Evolutionary conservation across 352 stramenopile species (phyloP).

Genomic region (Pythium myriotylum): DNA sequence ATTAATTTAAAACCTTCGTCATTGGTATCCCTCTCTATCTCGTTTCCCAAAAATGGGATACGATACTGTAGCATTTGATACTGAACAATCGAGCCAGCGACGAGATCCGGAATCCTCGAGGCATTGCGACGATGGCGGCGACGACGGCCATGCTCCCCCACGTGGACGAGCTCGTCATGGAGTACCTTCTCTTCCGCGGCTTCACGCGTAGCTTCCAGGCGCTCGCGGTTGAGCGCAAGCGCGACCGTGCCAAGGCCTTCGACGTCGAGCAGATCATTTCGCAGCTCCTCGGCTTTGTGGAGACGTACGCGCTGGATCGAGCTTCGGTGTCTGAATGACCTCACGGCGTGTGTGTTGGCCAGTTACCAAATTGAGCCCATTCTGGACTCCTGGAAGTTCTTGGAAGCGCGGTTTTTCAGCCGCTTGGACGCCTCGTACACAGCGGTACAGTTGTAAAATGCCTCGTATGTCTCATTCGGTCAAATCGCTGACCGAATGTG

Average conservation of each 20-base stretch:
- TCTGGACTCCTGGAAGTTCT: conserved; percentile 81
- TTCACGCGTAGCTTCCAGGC: conserved; percentile 88
- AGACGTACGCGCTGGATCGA: conserved; percentile 37
- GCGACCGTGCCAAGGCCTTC: conserved; percentile 69
- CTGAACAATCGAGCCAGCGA: not conserved
- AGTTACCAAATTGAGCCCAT: conserved; percentile 80
- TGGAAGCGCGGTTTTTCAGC: conserved; percentile 79
- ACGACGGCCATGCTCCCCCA: conserved; percentile 60
- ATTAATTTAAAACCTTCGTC: no score
- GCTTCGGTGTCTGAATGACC: not conserved
- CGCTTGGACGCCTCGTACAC: conserved; percentile 76
- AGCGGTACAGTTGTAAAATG: conserved; percentile 30
- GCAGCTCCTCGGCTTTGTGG: conserved; percentile 61
- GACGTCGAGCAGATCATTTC: conserved; percentile 79
- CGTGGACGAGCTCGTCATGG: conserved; percentile 85
- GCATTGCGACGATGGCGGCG: conserved; percentile 21
- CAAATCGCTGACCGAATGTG: not conserved
- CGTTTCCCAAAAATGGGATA: not conserved
- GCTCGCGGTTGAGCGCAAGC: conserved; percentile 72
- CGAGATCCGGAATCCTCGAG: conserved; percentile 7
- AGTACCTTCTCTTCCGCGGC: conserved; percentile 85
- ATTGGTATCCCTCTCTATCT: no score
- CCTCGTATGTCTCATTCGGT: not conserved
- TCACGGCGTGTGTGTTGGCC: conserved; percentile 1
- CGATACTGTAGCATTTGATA: conserved; percentile 22